Evolutionary conservation across 805 yeast genomes (phyloP), one percentile per base, ranked within the genome.

Genomic region (Hanseniaspora meyeri): DNA sequence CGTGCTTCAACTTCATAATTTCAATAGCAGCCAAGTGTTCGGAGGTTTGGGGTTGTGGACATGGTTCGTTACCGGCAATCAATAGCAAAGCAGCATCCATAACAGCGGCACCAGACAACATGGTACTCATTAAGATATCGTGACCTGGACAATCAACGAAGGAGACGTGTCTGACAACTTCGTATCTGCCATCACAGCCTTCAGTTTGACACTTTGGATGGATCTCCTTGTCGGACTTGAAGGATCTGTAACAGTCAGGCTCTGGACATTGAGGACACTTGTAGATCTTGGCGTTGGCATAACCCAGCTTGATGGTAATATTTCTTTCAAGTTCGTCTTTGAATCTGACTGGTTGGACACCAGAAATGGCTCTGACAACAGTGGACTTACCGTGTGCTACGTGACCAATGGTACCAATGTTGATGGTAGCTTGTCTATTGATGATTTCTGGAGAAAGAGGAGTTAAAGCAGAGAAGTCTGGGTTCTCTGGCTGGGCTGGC

Each of bases 91-190:
- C 99, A 57, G 99, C 99, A 74, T 93, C 99, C 99, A 93, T 93
- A 62, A 93, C 99, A 17, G 99, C 99, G 39, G 99, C 99, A 70
- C 99, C 99, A 49, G 97, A 90, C 81, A 93, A 83, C 99, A 93
- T 93, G 63, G 99, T 93, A 79, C 97, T 89, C 99, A 93, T 93
- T 72, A 93, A 83, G 76, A 93, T 95, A 77, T 93, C 99, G 86
- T 93, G 99, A 72, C 99, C 99, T 59, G 99, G 99, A 77, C 98
- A 95, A 77, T 93, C 99, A 60, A 95, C 98, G 66, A 95, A 95
- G 11, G 96, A 88, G 55, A 93, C 98, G 70, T 93, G 99, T 74
- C 99, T 88, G 45, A 89, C 82, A 64, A 93, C 78, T 65, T 80
- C 80, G 73, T 89, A 90, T 69, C 95, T 86, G 57, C 95, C 95